Evolutionary conservation across 345 rosid genomes (phyloP).

Genomic region (Sonneratia alba): DNA sequence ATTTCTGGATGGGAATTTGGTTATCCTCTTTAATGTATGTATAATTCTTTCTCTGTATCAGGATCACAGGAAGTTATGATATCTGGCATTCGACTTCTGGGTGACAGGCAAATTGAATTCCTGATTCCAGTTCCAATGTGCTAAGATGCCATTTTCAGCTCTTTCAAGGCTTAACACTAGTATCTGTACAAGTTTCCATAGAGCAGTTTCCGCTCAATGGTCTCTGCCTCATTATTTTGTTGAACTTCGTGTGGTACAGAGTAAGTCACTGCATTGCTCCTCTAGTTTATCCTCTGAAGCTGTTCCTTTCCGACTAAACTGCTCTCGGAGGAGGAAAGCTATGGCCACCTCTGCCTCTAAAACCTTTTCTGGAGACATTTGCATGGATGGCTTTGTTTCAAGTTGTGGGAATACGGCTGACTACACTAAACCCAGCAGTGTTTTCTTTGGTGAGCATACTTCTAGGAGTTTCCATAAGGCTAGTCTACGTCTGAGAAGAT

Average conservation of each 20-base stretch:
- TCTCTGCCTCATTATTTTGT: background rate
- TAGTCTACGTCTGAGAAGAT: slow-evolving; percentile 40
- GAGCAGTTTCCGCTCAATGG: slow-evolving; percentile 4
- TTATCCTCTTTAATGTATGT: background rate
- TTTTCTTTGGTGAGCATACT: slow-evolving; percentile 35
- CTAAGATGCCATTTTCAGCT: slow-evolving; percentile 13
- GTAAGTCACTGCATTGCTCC: slow-evolving; percentile 14
- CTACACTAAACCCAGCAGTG: slow-evolving; percentile 43
- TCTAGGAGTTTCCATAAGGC: slow-evolving; percentile 29
- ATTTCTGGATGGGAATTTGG: background rate
- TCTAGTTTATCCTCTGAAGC: slow-evolving; percentile 14
- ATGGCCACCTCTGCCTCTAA: slow-evolving; percentile 72
- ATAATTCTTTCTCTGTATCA: background rate
- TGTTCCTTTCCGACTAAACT: slow-evolving; percentile 12
- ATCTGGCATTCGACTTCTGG: background rate
- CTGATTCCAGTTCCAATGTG: background rate
- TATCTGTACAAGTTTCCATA: slow-evolving; percentile 4
- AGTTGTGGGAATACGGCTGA: slow-evolving; percentile 47
- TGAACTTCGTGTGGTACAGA: slow-evolving; percentile 4
- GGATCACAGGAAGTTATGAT: slow-evolving; percentile 1
- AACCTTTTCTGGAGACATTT: slow-evolving; percentile 55
- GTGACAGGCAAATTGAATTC: background rate
- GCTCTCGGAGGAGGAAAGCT: slow-evolving; percentile 18
- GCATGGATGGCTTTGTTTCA: slow-evolving; percentile 48
- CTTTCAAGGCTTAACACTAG: slow-evolving; percentile 9